Conservation (phyloP, 2,329 filamentous ascomycete genomes). For the Hypoxylon sp. region DNA sequence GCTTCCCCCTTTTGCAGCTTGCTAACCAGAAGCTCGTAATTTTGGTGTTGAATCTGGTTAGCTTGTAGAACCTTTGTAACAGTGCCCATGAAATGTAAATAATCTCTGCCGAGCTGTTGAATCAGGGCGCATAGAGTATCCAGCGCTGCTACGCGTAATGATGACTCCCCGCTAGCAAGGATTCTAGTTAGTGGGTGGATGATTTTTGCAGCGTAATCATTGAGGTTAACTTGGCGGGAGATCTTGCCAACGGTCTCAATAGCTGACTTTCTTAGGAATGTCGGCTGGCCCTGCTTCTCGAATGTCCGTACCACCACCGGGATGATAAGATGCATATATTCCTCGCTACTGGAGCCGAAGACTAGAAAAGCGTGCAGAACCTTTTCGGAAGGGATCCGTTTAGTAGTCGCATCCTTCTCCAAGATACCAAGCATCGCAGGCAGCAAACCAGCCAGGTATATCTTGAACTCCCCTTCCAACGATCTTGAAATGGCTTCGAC, state of each 20-base stretch:
- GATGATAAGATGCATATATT: constrained; percentile 99
- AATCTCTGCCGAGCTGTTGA: constrained; percentile 95
- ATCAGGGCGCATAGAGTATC: constrained; percentile 96
- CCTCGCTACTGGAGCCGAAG: constrained; percentile 94
- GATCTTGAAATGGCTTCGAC: constrained; percentile 95
- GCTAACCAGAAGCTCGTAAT: constrained; percentile 91
- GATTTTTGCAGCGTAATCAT: constrained; percentile 96
- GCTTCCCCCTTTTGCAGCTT: constrained; percentile 96
- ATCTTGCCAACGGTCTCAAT: constrained; percentile 97
- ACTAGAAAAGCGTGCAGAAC: constrained; percentile 96
- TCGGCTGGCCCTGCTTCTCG: constrained; percentile 86
- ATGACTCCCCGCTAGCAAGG: constrained; percentile 78
- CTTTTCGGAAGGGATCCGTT: constrained; percentile 86
- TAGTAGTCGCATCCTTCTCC: constrained; percentile 83
- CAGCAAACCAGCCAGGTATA: constrained; percentile 89
- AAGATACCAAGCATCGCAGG: constrained; percentile 95
- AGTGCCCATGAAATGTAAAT: constrained; percentile 92
- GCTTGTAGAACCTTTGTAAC: constrained; percentile 88
- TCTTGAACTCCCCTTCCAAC: constrained; percentile 97
- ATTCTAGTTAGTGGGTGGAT: constrained; percentile 93
- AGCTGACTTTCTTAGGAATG: constrained; percentile 84
- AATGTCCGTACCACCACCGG: constrained; percentile 96
- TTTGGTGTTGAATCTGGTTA: constrained; percentile 87
- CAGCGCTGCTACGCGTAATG: constrained; percentile 84
- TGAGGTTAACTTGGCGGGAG: constrained; percentile 95